Evolutionary conservation across 2,329 filamentous ascomycete species (phyloP), one percentile per base, ranked within the genome.

Genomic region (Paraphoma sp.): DNA sequence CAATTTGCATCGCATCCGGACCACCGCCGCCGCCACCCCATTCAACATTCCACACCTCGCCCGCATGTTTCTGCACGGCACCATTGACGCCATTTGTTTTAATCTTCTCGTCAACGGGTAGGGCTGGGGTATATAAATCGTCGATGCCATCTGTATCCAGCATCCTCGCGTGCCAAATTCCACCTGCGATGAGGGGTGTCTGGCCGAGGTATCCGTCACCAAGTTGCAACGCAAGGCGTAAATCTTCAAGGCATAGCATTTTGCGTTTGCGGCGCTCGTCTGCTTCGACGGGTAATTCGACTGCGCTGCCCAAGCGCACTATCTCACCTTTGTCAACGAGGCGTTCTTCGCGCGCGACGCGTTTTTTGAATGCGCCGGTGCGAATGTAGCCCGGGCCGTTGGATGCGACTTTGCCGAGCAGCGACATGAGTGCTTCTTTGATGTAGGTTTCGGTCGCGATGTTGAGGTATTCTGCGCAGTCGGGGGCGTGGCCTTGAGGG

Each of bases 231-330:
- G 91, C 87, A 3, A 97, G 80, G 38, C 90, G 85, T 46, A 97
- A 77, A 73, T 97, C 94, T 16, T 88, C 87, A 79, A 94, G 89
- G 12, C 88, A 88, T 1, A 97, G 78, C 0, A 91, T 87, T 6
- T 87, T 85, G 40, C 92, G 83, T 65, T 89, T 87, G 53, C 86
- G 86, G 14, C 90, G 88, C 51, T 89, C 89, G 71, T 90, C 92
- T 3, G 90, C 86, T 76, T 97, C 93, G 36, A 93, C 80, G 0
- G 93, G 94, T 6, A 97, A 79, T 29, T 96, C 78, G 1, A 93
- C 17, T 5, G 16, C 93, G 46, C 86, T 89, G 57, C 90, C 89
- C 56, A 93, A 91, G 63, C 91, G 84, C 16, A 85, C 81, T 1
- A 96, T 75, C 65, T 93, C 90, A 4, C 93, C 92, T n/a, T 87